Evolutionary conservation across 1,284 basidiomycete species (phyloP).

Genomic region (Phenoliferia sp.): DNA sequence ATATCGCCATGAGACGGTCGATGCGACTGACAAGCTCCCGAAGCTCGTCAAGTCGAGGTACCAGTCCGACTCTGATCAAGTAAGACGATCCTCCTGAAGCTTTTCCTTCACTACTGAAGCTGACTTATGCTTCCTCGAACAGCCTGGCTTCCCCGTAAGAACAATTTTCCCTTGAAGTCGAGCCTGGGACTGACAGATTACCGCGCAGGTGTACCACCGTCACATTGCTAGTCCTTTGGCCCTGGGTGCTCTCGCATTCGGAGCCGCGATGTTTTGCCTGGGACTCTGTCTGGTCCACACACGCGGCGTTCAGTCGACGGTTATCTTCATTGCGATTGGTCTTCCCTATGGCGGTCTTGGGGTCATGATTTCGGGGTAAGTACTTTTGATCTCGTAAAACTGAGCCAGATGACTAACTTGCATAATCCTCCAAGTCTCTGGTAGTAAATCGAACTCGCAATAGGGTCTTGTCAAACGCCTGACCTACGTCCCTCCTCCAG

Average conservation of each 20-base stretch:
- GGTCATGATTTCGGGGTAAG: background rate
- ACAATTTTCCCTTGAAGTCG: background rate
- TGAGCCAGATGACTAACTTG: too few species aligned
- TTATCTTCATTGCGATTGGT: background rate
- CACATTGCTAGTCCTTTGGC: background rate
- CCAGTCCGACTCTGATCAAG: too few species aligned
- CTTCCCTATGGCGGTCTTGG: background rate
- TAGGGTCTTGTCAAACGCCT: too few species aligned
- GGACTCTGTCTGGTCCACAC: background rate
- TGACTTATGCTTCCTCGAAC: background rate
- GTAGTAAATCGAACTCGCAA: too few species aligned
- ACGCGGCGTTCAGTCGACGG: background rate
- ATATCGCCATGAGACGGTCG: background rate
- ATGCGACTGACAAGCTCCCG: background rate
- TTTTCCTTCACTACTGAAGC: too few species aligned
- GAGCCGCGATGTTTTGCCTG: background rate
- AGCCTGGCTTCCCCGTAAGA: background rate
- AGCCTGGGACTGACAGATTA: background rate
- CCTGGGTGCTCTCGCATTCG: background rate
- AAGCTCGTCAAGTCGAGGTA: too few species aligned
- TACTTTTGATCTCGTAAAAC: too few species aligned
- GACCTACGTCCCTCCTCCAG: too few species aligned
- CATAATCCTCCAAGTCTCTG: too few species aligned
- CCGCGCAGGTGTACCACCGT: background rate
- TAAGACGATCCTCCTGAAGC: too few species aligned